Evolutionary conservation across 768 basidiomycete genomes (phyloP).

Genomic region (Galerina marginata): DNA sequence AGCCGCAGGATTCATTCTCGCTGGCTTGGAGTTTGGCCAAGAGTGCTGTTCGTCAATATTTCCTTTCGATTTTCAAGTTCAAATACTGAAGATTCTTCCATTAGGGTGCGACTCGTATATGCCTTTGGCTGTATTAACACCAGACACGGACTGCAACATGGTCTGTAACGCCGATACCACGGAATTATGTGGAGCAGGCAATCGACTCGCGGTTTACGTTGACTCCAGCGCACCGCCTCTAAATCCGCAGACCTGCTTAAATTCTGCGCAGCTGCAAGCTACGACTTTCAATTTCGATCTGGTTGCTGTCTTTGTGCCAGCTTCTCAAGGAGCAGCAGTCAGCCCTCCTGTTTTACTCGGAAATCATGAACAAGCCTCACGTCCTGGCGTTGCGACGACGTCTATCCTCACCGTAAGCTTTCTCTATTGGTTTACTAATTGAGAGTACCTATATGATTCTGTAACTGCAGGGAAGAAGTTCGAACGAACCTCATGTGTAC

Average conservation of each 20-base stretch:
- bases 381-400: too few species aligned
- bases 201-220: slow-evolving; percentile 51
- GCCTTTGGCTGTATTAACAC: slow-evolving; percentile 12
- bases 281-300: not conserved
- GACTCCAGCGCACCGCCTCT: slow-evolving; percentile 31
- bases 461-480: too few species aligned
- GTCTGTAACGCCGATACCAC: slow-evolving; percentile 48
- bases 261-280: not conserved
- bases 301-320: not conserved
- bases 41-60: slow-evolving; percentile 26
- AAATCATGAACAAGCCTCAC: too few species aligned
- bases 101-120: slow-evolving; percentile 49
- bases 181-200: slow-evolving; percentile 52
- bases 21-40: slow-evolving; percentile 55
- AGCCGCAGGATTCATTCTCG: slow-evolving; percentile 40
- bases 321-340: too few species aligned
- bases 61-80: not conserved
- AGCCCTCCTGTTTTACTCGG: too few species aligned
- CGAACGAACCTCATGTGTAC: too few species aligned
- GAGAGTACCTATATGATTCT: too few species aligned
- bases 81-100: not conserved
- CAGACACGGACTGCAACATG: slow-evolving; percentile 43
- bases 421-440: too few species aligned
- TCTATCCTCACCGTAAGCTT: too few species aligned
- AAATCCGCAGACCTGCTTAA: not conserved